Conservation (phyloP, 2,329 filamentous ascomycete genomes). For the Fusarium abutilonis region DNA sequence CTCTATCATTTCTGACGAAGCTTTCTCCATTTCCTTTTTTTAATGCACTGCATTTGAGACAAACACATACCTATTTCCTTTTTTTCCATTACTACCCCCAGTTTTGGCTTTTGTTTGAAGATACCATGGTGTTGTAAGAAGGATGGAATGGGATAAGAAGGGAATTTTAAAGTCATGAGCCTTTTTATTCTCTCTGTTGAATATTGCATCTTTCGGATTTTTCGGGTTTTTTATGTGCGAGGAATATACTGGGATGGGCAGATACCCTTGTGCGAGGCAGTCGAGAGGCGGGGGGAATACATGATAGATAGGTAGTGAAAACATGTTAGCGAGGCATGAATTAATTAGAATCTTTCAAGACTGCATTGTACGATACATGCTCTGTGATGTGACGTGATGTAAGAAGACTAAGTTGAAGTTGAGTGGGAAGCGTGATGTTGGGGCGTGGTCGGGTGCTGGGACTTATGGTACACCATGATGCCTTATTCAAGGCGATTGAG, state of each 20-base stretch:
- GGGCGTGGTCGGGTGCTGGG: no score
- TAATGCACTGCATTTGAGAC: slow-evolving; percentile 15
- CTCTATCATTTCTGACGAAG: slow-evolving; percentile 39
- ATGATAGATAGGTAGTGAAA: slow-evolving; percentile 27
- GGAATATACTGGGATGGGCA: slow-evolving; percentile 36
- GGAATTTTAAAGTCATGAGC: slow-evolving; percentile 21
- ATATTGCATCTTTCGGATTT: slow-evolving; percentile 34
- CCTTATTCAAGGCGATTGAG: no score
- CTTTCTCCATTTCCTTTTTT: slow-evolving; percentile 26
- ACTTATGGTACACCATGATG: no score
- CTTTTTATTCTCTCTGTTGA: slow-evolving; percentile 26
- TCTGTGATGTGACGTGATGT: neutral
- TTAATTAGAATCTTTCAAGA: slow-evolving; percentile 35
- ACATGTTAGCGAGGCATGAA: slow-evolving; percentile 19
- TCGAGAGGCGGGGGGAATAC: slow-evolving; percentile 16
- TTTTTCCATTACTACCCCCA: slow-evolving; percentile 10
- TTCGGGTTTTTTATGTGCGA: slow-evolving; percentile 16
- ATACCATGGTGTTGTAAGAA: slow-evolving; percentile 44
- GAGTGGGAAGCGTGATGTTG: no score
- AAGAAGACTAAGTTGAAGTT: neutral
- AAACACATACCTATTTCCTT: slow-evolving; percentile 25
- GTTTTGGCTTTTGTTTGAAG: slow-evolving; percentile 40
- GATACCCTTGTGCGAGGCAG: slow-evolving; percentile 34
- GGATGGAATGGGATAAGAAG: slow-evolving; percentile 35
- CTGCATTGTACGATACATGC: neutral